Conservation (phyloP, 805 yeast genomes). For the Candida jianshihensis region DNA sequence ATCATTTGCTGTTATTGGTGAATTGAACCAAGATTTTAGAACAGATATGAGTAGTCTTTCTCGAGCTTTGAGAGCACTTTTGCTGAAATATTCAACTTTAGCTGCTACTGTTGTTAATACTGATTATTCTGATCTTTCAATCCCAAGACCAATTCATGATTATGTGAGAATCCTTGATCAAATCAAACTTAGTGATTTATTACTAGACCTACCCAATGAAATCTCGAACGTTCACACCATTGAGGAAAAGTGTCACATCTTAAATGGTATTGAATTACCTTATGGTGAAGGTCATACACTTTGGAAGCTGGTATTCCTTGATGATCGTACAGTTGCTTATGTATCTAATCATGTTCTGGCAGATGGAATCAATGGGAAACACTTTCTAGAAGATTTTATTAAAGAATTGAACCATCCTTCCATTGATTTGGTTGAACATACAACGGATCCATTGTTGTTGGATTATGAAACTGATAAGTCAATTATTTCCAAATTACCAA, state of each 20-base stretch:
- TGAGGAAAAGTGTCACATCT: conserved; percentile 2
- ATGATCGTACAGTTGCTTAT: conserved; percentile 11
- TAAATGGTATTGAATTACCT: conserved; percentile 8
- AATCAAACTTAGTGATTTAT: conserved; percentile 8
- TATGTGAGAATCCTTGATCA: conserved; percentile 12
- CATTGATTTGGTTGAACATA: not conserved
- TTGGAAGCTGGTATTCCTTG: conserved; percentile 14
- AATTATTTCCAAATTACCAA: conserved; percentile 10
- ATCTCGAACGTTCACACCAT: not conserved
- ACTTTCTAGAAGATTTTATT: conserved; percentile 11
- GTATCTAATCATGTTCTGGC: conserved; percentile 16
- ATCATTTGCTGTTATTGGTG: conserved; percentile 10
- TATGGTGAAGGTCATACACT: conserved; percentile 10
- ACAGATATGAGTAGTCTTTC: conserved; percentile 3
- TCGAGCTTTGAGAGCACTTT: conserved; percentile 4
- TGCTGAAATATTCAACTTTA: conserved; percentile 15
- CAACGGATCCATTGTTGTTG: conserved; percentile 1
- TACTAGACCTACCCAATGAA: conserved; percentile 7
- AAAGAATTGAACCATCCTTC: conserved; percentile 3
- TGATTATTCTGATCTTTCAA: conserved; percentile 11
- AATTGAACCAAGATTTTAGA: conserved; percentile 8
- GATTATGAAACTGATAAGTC: conserved; percentile 8
- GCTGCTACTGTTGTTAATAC: conserved; percentile 10
- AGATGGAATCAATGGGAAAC: conserved; percentile 15
- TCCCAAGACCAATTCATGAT: conserved; percentile 13